Evolutionary conservation across 2,329 filamentous ascomycete genomes (phyloP).

Genomic region (Acephala macrosclerotiorum): DNA sequence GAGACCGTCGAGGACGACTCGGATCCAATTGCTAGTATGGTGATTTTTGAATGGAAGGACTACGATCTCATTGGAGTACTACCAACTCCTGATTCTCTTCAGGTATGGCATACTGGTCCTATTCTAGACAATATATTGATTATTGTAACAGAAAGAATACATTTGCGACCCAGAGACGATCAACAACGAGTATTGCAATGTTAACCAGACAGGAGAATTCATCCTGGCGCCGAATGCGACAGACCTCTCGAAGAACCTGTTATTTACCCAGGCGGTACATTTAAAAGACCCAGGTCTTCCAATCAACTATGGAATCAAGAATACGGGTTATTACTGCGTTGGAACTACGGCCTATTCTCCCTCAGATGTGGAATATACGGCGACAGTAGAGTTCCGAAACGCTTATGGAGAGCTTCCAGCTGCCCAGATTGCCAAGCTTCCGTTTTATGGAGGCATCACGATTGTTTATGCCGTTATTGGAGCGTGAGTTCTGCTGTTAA

Average conservation of each 20-base stretch:
- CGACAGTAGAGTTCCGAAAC: conserved; percentile 90
- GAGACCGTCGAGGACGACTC: conserved; percentile 63
- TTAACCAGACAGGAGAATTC: conserved; percentile 83
- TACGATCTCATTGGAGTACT: conserved; percentile 78
- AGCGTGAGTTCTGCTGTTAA: conserved; percentile 55
- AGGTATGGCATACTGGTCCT: conserved; percentile 51
- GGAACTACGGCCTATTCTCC: conserved; percentile 75
- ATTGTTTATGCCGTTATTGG: conserved; percentile 91
- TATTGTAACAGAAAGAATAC: conserved; percentile 59
- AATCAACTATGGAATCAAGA: conserved; percentile 84
- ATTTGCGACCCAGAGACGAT: conserved; percentile 82
- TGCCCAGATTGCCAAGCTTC: conserved; percentile 94
- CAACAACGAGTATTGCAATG: conserved; percentile 73
- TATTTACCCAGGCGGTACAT: conserved; percentile 83
- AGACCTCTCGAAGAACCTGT: conserved; percentile 71
- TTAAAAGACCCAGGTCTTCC: conserved; percentile 73
- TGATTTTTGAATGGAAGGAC: conserved; percentile 96
- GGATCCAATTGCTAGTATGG: conserved; percentile 81
- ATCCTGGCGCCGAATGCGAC: conserved; percentile 81
- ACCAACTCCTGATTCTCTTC: conserved; percentile 58
- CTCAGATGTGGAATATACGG: conserved; percentile 70
- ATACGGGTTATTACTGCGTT: conserved; percentile 97
- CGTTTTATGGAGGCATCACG: conserved; percentile 94
- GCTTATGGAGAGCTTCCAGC: conserved; percentile 95
- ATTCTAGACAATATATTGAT: conserved; percentile 44